Evolutionary conservation across 495 filamentous ascomycete species (phyloP).

Genomic region (Penicillium macrosclerotiorum): DNA sequence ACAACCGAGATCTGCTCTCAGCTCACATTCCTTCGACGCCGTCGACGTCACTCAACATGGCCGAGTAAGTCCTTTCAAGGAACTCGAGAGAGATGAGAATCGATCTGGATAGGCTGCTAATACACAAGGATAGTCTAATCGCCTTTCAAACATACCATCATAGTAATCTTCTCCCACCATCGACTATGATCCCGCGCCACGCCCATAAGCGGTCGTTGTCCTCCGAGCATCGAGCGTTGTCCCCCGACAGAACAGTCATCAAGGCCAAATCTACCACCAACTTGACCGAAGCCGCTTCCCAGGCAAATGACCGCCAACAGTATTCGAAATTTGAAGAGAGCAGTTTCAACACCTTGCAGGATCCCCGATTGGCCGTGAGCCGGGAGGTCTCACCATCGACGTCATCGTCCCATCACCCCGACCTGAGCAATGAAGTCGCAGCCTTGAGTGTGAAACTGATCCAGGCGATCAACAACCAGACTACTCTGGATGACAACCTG

Average conservation of each 20-base stretch:
- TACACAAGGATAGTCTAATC: slow-evolving; percentile 34
- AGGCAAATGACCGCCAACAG: background rate
- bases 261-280: slow-evolving; percentile 47
- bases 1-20: slow-evolving; percentile 1
- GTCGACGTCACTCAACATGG: slow-evolving; percentile 39
- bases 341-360: slow-evolving; percentile 51
- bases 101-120: slow-evolving; percentile 5
- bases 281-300: slow-evolving; percentile 28
- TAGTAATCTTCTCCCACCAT: slow-evolving; percentile 36
- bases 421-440: slow-evolving; percentile 84
- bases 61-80: slow-evolving; percentile 39
- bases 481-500: slow-evolving; percentile 83
- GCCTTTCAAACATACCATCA: slow-evolving; percentile 45
- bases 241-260: slow-evolving; percentile 39
- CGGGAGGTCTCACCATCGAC: slow-evolving; percentile 37
- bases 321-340: slow-evolving; percentile 27
- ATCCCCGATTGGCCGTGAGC: slow-evolving; percentile 41
- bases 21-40: slow-evolving; percentile 23
- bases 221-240: slow-evolving; percentile 38
- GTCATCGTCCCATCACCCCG: slow-evolving; percentile 61
- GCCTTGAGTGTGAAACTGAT: slow-evolving; percentile 92
- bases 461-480: slow-evolving; percentile 96
- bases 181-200: slow-evolving; percentile 45
- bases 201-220: slow-evolving; percentile 44
- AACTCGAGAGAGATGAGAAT: background rate